Percentiles rank a stretch among this genome's conserved stretches.
Evolutionary conservation across 371 early-diverging fungal species (phyloP).

Genomic region (Mortierella sp.): DNA sequence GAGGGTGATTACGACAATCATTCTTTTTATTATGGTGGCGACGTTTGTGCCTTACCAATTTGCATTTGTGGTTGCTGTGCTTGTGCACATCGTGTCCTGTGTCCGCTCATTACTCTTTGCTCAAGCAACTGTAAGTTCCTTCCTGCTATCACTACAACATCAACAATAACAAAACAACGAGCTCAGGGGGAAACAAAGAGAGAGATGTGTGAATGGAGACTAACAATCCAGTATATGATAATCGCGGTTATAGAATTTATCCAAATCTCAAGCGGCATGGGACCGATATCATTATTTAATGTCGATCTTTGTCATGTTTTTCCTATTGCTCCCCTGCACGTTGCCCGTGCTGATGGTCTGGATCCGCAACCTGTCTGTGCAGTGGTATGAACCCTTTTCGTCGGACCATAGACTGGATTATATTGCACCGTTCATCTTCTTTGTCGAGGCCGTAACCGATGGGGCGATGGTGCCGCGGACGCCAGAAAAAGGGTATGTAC

Average conservation of each 20-base stretch:
- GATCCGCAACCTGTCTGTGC: slow-evolving; percentile 77
- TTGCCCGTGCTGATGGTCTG: slow-evolving; percentile 74
- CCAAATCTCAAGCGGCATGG: slow-evolving; percentile 40
- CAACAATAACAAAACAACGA: no score
- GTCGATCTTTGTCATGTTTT: slow-evolving; percentile 67
- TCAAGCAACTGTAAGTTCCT: slow-evolving; percentile 55
- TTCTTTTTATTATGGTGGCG: slow-evolving; percentile 74
- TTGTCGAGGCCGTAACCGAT: slow-evolving; percentile 67
- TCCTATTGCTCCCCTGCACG: slow-evolving; percentile 71
- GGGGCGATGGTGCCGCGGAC: slow-evolving; percentile 68
- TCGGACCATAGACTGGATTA: slow-evolving; percentile 73
- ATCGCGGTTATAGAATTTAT: slow-evolving; percentile 8
- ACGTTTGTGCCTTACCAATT: slow-evolving; percentile 86
- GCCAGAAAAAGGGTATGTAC: slow-evolving; percentile 53
- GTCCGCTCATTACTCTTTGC: slow-evolving; percentile 64
- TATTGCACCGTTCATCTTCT: slow-evolving; percentile 74
- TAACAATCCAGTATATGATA: not conserved
- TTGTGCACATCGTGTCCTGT: slow-evolving; percentile 78
- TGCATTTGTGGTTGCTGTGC: slow-evolving; percentile 80
- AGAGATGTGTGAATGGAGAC: no score
- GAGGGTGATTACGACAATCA: slow-evolving; percentile 63
- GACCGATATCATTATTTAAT: slow-evolving; percentile 71
- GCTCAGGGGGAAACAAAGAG: no score
- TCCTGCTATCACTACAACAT: no score
- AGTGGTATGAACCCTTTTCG: slow-evolving; percentile 78